Evolutionary conservation across 371 early-diverging fungal species (phyloP).

Genomic region (Phascolomyces articulosus): DNA sequence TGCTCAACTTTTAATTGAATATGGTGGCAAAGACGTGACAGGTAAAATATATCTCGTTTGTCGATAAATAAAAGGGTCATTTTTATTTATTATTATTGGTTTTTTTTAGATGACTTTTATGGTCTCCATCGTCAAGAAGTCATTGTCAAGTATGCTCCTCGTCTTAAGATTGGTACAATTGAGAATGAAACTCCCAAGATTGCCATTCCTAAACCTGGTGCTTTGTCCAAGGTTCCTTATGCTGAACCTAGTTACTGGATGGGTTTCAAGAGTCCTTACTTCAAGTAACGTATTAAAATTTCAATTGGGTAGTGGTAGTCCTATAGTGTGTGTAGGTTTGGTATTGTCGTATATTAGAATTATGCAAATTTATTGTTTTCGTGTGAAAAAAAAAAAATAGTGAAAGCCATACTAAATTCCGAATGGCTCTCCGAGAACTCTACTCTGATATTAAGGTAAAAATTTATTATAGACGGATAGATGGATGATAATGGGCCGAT

Average conservation of each 20-base stretch:
- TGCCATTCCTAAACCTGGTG: slow-evolving; percentile 31
- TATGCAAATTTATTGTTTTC: not conserved
- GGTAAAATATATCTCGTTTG: not conserved
- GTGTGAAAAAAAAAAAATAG: slow-evolving; percentile 16
- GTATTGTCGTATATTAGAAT: not conserved
- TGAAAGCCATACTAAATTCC: slow-evolving; percentile 60
- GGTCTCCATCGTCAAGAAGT: slow-evolving; percentile 75
- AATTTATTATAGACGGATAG: too few relatives aligned
- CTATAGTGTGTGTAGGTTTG: too few relatives aligned
- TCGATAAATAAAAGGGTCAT: not conserved
- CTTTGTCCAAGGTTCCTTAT: slow-evolving; percentile 60
- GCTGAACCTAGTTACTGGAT: slow-evolving; percentile 62
- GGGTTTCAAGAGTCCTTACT: slow-evolving; percentile 64
- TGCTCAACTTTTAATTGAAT: slow-evolving; percentile 58
- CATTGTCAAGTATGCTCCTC: slow-evolving; percentile 45
- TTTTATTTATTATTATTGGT: not conserved
- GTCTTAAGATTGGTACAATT: slow-evolving; percentile 53
- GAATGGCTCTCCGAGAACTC: slow-evolving; percentile 35
- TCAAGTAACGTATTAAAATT: slow-evolving; percentile 37
- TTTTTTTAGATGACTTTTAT: slow-evolving; percentile 50
- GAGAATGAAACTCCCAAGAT: slow-evolving; percentile 34
- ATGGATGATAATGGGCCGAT: too few relatives aligned
- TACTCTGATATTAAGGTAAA: slow-evolving; percentile 33
- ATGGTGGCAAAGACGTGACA: slow-evolving; percentile 31
- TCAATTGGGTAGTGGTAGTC: not conserved